Base-by-base conservation (phyloP, 306 rosid genomes). In the Gleditsia sinensis region DNA sequence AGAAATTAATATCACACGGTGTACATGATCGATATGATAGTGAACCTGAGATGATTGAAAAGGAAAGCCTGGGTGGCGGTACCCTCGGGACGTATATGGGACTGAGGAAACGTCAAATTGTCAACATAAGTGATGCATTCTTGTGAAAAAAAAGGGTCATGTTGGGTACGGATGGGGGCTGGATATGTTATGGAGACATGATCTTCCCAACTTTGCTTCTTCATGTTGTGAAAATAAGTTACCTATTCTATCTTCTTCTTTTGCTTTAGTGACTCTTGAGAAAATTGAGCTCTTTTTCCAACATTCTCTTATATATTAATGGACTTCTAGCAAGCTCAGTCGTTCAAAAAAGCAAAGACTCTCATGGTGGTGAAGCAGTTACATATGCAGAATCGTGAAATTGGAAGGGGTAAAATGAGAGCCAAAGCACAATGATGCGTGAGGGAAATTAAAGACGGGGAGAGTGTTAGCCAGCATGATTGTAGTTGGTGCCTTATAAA, bases 401-500 rank as follows among this genome's bases (percentile, higher is more conserved):
- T n/a, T n/a, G n/a, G n/a, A n/a, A n/a, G n/a, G 48, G 30, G 46
- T 27, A n/a, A 49, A 24, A 3, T n/a, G n/a, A n/a, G n/a, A n/a
- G n/a, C n/a, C n/a, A n/a, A n/a, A n/a, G n/a, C n/a, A n/a, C n/a
- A n/a, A n/a, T n/a, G n/a, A n/a, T n/a, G n/a, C n/a, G n/a, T n/a
- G n/a, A n/a, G n/a, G n/a, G n/a, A n/a, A n/a, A n/a, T n/a, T n/a
- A n/a, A n/a, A n/a, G n/a, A n/a, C n/a, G n/a, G n/a, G n/a, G n/a
- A n/a, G n/a, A n/a, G n/a, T n/a, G n/a, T n/a, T n/a, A n/a, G n/a
- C n/a, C n/a, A 61, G 67, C 43, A 69, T 77, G 79, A 60, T 42
- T 63, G 81, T 70, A 69, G 87, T 23, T 72, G 80, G 78, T 63
- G 82, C 54, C 78, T 32, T 64, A 76, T 76, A 76, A 81, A 74